Evolutionary conservation across 2,329 filamentous ascomycete species (phyloP), one percentile per base, ranked within the genome.

Genomic region (Penicillium sp.): DNA sequence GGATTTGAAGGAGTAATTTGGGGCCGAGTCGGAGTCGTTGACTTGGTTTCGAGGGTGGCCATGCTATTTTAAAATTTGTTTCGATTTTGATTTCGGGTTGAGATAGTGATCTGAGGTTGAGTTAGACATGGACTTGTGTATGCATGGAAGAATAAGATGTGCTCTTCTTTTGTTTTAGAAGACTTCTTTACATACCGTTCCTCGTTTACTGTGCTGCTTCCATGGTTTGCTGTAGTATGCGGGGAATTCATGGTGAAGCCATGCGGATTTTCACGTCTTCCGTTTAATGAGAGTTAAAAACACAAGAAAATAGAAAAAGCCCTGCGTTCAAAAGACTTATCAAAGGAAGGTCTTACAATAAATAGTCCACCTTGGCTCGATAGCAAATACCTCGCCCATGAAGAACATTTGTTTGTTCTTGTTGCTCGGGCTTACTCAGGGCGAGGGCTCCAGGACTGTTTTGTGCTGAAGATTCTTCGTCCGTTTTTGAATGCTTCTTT

Each of bases 1-100:
- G 71, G 57, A 73, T 67, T 63, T 73, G 71, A 4, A 73, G 66
- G 6, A 70, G 59, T n/a, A 72, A 60, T n/a, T 67, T 68, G 9
- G 71, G 60, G 33, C 64, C 57, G 42, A 72, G 62, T 3, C 69
- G 66, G 12, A 73, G 60, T 6, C 62, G 55, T 52, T 62, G 55
- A 35, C 54, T 58, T n/a, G 64, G 64, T 64, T 70, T 72, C 17
- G 69, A 66, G 4, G 71, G 66, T 12, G 69, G 71, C 29, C 65
- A 65, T 10, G 70, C 70, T 42, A 73, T 64, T 39, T 67, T 62
- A 53, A 73, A 73, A 42, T 59, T 61, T 13, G 63, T 59, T 47
- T 63, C 59, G 38, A 65, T 67, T 62, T 70, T 68, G 19, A 52
- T 38, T 27, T 52, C 48, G 23, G 6, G 53, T 48, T 62, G 53